phyloP scores from a whole-genome alignment of 2,329 filamentous ascomycete species.

The Grosmannia clavigera region DNA sequence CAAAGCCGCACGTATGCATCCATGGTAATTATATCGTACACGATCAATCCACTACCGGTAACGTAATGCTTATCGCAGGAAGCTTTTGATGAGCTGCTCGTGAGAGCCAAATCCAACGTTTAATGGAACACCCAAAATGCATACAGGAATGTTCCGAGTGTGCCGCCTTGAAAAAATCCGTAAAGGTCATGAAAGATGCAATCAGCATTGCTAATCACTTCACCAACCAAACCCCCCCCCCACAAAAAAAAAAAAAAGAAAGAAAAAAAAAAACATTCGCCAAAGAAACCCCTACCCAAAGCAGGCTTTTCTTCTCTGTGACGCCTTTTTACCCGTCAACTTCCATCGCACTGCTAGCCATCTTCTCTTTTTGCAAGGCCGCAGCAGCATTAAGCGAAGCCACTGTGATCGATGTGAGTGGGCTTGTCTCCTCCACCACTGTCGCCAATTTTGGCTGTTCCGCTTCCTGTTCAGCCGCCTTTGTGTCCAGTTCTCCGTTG shows the following conservation, averaged over 20 bases:
- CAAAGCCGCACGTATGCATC: too few species aligned
- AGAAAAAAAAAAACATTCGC: neutral
- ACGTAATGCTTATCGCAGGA: neutral
- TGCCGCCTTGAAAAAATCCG: neutral
- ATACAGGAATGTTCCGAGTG: neutral
- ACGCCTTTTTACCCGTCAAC: slow-evolving; percentile 4
- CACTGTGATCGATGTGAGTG: neutral
- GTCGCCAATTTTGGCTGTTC: neutral
- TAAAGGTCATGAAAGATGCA: slow-evolving; percentile 9
- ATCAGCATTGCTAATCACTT: neutral
- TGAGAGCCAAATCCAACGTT: slow-evolving; percentile 5
- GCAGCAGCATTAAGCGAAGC: neutral
- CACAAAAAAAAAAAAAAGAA: slow-evolving; percentile 1
- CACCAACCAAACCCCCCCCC: neutral
- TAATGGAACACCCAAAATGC: neutral
- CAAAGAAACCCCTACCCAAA: neutral
- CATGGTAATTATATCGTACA: neutral
- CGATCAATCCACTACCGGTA: neutral
- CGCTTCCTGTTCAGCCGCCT: neutral
- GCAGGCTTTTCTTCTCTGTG: neutral
- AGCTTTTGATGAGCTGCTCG: neutral
- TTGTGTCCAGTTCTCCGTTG: neutral
- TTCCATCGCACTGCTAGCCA: slow-evolving; percentile 5
- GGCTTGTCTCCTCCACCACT: neutral
- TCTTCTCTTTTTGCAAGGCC: neutral